These are phyloP conservation scores for Vanderwaltozyma tropicalis DNA, from an alignment of 805 yeast species.

Conservation along the genomic window DNA sequence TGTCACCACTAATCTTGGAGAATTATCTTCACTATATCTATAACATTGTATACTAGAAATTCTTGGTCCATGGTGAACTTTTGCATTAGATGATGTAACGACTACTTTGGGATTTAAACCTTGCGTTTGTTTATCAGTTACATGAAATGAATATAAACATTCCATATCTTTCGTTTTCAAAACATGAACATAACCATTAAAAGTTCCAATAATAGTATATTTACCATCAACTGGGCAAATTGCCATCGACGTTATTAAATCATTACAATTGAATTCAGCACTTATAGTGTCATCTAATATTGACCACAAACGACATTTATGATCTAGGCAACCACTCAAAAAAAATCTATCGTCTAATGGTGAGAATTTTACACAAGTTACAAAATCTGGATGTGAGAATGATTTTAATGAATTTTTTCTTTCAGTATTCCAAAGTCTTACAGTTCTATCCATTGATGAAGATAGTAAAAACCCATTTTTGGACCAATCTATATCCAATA, in stretches of 20 bases:
- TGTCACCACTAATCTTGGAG: conserved; percentile 45
- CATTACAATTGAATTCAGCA: conserved; percentile 49
- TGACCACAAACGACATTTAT: conserved; percentile 68
- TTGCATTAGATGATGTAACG: too few relatives aligned
- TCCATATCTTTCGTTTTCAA: conserved; percentile 57
- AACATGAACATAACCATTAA: conserved; percentile 55
- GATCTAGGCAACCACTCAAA: conserved; percentile 71
- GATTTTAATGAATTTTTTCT: conserved; percentile 54
- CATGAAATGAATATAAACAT: conserved; percentile 34
- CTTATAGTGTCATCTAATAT: conserved; percentile 61
- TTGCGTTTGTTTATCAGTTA: conserved; percentile 32
- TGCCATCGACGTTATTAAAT: conserved; percentile 63
- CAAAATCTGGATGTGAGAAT: conserved; percentile 68
- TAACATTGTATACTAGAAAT: conserved; percentile 66
- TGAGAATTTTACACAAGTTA: conserved; percentile 69
- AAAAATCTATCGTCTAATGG: conserved; percentile 83
- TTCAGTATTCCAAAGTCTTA: conserved; percentile 75
- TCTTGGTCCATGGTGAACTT: conserved; percentile 36
- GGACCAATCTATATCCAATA: conserved; percentile 76
- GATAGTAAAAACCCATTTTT: conserved; percentile 71
- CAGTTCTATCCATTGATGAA: conserved; percentile 80
- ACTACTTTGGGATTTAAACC: neutral
- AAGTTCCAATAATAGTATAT: conserved; percentile 62
- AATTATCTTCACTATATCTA: conserved; percentile 20
- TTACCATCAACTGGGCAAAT: conserved; percentile 60